A percentile compares a stretch with the other conserved stretches of the same genome.
These are phyloP conservation scores for Mycena indigotica DNA, from an alignment of 768 basidiomycete species.

Conservation along the genomic window DNA sequence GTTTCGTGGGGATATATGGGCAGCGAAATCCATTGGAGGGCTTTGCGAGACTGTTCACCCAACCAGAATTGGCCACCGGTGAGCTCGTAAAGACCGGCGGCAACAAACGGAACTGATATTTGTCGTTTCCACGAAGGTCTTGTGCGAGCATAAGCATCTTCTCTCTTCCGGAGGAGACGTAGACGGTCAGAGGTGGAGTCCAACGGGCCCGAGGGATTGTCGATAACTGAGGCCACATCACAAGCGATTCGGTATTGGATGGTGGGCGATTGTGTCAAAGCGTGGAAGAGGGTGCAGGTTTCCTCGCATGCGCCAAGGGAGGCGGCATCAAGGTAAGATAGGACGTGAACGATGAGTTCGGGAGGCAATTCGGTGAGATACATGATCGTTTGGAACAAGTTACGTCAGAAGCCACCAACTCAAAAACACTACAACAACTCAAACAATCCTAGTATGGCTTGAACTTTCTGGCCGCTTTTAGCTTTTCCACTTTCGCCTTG, in stretches of 20 bases:
- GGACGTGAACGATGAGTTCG: neutral
- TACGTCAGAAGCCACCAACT: neutral
- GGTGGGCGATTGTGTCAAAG: constrained; percentile 1
- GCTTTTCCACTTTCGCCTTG: constrained; percentile 79
- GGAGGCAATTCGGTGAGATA: neutral
- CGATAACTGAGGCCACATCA: neutral
- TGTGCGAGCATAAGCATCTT: neutral
- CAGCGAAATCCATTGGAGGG: constrained; percentile 14
- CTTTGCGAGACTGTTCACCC: constrained; percentile 2
- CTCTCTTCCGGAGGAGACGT: constrained; percentile 2
- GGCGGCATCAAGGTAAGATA: neutral
- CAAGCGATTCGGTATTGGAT: constrained; percentile 10
- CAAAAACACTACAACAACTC: neutral
- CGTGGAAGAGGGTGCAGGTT: neutral
- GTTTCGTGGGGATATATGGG: neutral
- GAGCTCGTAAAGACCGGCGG: constrained; percentile 18
- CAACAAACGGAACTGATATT: constrained; percentile 1
- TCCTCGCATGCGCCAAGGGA: neutral
- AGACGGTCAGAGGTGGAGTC: constrained; percentile 12
- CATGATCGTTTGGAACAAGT: neutral
- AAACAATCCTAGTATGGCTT: constrained; percentile 79
- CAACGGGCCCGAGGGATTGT: constrained; percentile 2
- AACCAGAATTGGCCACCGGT: constrained; percentile 16
- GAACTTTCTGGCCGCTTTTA: constrained; percentile 80
- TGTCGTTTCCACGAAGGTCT: constrained; percentile 7